phyloP scores from a whole-genome alignment of 139 green algal species.

The Coelastrella sp. region DNA sequence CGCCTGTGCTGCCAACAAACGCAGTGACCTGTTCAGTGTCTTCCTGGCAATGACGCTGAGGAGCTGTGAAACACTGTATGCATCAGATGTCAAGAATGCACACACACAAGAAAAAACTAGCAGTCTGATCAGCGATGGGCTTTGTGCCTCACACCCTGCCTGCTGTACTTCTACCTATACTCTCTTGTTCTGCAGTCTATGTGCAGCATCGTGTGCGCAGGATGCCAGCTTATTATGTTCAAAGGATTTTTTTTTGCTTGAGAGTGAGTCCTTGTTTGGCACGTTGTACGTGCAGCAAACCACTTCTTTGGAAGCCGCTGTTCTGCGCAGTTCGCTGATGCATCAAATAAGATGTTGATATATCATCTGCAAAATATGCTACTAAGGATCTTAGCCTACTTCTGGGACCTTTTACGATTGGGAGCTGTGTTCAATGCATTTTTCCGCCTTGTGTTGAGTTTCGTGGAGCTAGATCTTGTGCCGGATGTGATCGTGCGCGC shows the following conservation, averaged over 20 bases:
- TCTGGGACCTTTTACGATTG: slow-evolving; percentile 29
- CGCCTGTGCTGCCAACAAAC: too few relatives aligned
- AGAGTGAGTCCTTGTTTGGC: too few relatives aligned
- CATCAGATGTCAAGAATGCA: too few relatives aligned
- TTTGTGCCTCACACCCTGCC: neutral
- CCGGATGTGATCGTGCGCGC: slow-evolving; percentile 78
- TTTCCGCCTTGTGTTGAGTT: slow-evolving; percentile 44
- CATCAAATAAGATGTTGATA: neutral
- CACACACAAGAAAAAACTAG: too few relatives aligned
- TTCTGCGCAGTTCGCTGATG: neutral
- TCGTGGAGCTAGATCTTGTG: slow-evolving; percentile 74
- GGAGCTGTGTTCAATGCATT: slow-evolving; percentile 19
- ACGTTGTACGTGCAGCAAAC: neutral
- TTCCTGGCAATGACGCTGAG: too few relatives aligned
- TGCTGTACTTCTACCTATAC: neutral
- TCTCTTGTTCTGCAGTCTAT: too few relatives aligned
- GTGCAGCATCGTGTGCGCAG: too few relatives aligned
- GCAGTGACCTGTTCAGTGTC: too few relatives aligned
- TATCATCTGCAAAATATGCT: neutral
- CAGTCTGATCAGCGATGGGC: too few relatives aligned
- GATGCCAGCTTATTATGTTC: too few relatives aligned
- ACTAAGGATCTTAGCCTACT: neutral
- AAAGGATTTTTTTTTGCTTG: too few relatives aligned
- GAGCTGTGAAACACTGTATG: too few relatives aligned
- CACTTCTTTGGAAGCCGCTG: neutral